Conservation (phyloP, 2,329 filamentous ascomycete genomes). For the Colletotrichum kahawae region DNA sequence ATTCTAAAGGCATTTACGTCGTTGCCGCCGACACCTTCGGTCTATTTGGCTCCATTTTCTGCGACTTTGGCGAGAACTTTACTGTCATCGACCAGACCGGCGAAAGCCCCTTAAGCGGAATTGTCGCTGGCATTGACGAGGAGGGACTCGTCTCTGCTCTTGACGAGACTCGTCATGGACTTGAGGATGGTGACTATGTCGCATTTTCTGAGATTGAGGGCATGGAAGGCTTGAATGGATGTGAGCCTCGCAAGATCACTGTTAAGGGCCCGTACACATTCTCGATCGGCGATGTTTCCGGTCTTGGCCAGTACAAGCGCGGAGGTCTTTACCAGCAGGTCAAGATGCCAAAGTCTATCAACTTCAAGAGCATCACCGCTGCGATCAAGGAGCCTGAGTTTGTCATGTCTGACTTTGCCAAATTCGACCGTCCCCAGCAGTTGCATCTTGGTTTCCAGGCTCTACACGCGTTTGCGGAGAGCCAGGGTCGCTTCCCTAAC, state of each 20-base stretch:
- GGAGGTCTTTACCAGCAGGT: constrained; percentile 94
- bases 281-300: constrained; percentile 91
- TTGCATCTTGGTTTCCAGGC: constrained; percentile 93
- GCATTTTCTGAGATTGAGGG: constrained; percentile 94
- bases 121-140: constrained; percentile 87
- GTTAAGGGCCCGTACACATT: constrained; percentile 98
- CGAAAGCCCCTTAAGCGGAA: constrained; percentile 85
- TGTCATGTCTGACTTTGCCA: constrained; percentile 93
- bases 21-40: constrained; percentile 90
- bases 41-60: constrained; percentile 94
- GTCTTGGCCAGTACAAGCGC: constrained; percentile 83
- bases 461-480: constrained; percentile 82
- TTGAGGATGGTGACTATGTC: constrained; percentile 96
- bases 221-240: constrained; percentile 85
- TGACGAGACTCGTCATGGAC: constrained; percentile 91
- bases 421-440: constrained; percentile 93
- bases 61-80: constrained; percentile 95
- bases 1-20: constrained; percentile 90
- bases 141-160: constrained; percentile 90
- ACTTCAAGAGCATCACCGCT: constrained; percentile 82
- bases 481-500: constrained; percentile 76
- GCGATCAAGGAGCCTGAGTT: constrained; percentile 88
- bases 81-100: constrained; percentile 88
- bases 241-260: constrained; percentile 85
- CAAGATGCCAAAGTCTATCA: constrained; percentile 95